Conservation (phyloP, 768 basidiomycete species). For the Dacryopinax primogenitus region DNA sequence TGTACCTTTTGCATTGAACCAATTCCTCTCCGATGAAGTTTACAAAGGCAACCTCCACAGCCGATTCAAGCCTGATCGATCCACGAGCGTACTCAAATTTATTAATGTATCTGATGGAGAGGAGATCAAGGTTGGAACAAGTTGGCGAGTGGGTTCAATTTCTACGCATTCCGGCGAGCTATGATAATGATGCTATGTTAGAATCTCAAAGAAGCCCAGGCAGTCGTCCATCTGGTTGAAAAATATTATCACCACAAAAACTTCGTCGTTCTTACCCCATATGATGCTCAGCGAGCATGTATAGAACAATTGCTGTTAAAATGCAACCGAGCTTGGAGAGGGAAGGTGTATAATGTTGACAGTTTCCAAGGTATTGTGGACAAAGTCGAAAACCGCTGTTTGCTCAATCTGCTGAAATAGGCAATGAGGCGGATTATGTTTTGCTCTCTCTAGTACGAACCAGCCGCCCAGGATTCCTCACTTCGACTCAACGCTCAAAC, state of each 20-base stretch:
- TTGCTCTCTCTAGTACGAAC: slow-evolving; percentile 61
- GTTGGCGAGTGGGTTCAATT: slow-evolving; percentile 30
- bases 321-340: slow-evolving; percentile 38
- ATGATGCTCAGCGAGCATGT: slow-evolving; percentile 53
- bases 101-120: slow-evolving; percentile 41
- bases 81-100: slow-evolving; percentile 47
- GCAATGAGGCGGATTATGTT: slow-evolving; percentile 71
- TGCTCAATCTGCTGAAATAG: slow-evolving; percentile 28
- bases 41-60: slow-evolving; percentile 54
- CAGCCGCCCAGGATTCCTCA: slow-evolving; percentile 51
- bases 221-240: slow-evolving; percentile 44
- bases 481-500: slow-evolving; percentile 56
- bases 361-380: slow-evolving; percentile 54
- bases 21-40: slow-evolving; percentile 53
- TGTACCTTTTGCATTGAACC: slow-evolving; percentile 70
- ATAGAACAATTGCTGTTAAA: slow-evolving; percentile 46
- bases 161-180: not conserved
- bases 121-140: slow-evolving; percentile 32
- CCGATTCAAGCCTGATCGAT: slow-evolving; percentile 26
- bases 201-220: slow-evolving; percentile 49
- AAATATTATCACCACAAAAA: slow-evolving; percentile 39
- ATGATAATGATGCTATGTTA: slow-evolving; percentile 22
- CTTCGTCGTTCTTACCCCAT: slow-evolving; percentile 66
- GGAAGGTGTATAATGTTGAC: slow-evolving; percentile 61
- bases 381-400: slow-evolving; percentile 10